These are phyloP conservation scores for Candida koratica DNA, from an alignment of 805 yeast species.

Conservation along the genomic window DNA sequence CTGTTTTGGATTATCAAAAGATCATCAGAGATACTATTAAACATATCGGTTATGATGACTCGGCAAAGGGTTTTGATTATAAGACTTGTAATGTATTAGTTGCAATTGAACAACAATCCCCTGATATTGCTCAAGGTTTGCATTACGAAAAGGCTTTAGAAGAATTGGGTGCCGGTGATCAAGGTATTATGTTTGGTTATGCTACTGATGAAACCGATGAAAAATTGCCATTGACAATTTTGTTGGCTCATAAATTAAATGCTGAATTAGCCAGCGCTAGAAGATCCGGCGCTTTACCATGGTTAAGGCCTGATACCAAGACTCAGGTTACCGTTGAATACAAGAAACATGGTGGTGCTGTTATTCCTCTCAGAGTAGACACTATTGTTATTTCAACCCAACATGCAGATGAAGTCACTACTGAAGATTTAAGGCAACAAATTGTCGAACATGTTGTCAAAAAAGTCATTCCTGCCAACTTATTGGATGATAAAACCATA, in stretches of 20 bases:
- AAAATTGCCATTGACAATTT: slow-evolving; percentile 89
- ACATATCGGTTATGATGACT: slow-evolving; percentile 95
- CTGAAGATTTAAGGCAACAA: slow-evolving; percentile 84
- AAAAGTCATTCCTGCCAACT: slow-evolving; percentile 86
- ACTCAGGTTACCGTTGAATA: slow-evolving; percentile 99
- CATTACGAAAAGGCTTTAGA: slow-evolving; percentile 94
- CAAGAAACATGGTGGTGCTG: slow-evolving; percentile 91
- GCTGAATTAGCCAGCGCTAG: slow-evolving; percentile 96
- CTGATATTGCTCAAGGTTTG: slow-evolving; percentile 98
- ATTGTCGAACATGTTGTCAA: slow-evolving; percentile 76
- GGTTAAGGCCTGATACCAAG: slow-evolving; percentile 99
- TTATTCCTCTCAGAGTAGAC: slow-evolving; percentile 93
- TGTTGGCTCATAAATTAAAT: slow-evolving; percentile 93
- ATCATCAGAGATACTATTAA: slow-evolving; percentile 97
- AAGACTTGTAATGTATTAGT: slow-evolving; percentile 98
- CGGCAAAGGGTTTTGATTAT: slow-evolving; percentile 97
- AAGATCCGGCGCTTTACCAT: slow-evolving; percentile 88
- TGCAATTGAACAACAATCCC: slow-evolving; percentile 99
- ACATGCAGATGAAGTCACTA: slow-evolving; percentile 93
- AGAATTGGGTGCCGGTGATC: slow-evolving; percentile 99
- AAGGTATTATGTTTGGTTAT: slow-evolving; percentile 99
- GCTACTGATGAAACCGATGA: slow-evolving; percentile 99
- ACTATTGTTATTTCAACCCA: slow-evolving; percentile 97
- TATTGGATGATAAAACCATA: slow-evolving; percentile 90
- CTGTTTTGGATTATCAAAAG: slow-evolving; percentile 92